Evolutionary conservation across 352 stramenopile species (phyloP).

Genomic region (Globisporangium perplexum): DNA sequence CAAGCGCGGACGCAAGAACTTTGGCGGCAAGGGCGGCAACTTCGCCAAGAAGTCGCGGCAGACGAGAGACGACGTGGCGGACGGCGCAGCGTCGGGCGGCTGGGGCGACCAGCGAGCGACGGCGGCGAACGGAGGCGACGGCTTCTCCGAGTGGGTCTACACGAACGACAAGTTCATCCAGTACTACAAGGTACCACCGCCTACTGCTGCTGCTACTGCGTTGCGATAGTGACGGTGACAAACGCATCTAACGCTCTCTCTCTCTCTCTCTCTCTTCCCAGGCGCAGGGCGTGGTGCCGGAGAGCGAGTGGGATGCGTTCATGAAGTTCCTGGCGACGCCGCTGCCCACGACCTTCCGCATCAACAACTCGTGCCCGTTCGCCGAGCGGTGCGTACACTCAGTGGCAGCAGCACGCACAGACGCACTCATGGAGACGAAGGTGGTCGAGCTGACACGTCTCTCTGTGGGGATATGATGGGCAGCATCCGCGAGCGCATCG

Average conservation of each 20-base stretch:
- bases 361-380: slow-evolving; percentile 89
- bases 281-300: slow-evolving; percentile 75
- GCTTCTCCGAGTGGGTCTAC: slow-evolving; percentile 84
- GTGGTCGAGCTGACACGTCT: neutral
- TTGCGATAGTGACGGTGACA: no score
- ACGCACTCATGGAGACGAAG: neutral
- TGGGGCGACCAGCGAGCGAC: slow-evolving; percentile 51
- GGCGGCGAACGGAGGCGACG: slow-evolving; percentile 20
- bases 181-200: slow-evolving; percentile 64
- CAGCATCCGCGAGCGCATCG: slow-evolving; percentile 83
- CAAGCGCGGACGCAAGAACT: slow-evolving; percentile 42
- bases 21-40: slow-evolving; percentile 31
- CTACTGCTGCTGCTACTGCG: neutral
- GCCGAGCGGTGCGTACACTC: slow-evolving; percentile 49
- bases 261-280: slow-evolving; percentile 6
- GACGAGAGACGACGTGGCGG: slow-evolving; percentile 7
- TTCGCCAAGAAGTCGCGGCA: slow-evolving; percentile 16
- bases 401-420: neutral
- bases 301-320: slow-evolving; percentile 88
- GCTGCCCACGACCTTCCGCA: slow-evolving; percentile 91
- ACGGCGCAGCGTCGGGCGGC: slow-evolving; percentile 13
- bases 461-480: slow-evolving; percentile 9
- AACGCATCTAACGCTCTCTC: no score
- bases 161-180: slow-evolving; percentile 81
- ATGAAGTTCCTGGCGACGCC: slow-evolving; percentile 85